Evolutionary conservation across 2,329 filamentous ascomycete species (phyloP).

Genomic region (Fusarium buharicum): DNA sequence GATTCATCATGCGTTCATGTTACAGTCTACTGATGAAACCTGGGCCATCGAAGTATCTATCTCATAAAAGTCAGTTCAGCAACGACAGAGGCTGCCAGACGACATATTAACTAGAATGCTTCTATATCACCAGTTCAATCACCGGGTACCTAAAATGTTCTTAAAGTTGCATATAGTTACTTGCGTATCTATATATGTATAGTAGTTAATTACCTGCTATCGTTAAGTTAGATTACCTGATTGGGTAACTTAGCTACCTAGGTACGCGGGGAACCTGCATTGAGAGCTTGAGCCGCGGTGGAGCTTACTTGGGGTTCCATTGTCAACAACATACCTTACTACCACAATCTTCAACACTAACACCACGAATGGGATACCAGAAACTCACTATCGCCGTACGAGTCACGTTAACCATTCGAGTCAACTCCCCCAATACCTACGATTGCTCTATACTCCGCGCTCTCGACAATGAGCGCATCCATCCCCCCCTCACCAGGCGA

Average conservation of each 20-base stretch:
- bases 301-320: slow-evolving; percentile 39
- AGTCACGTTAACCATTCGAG: not conserved
- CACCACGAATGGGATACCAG: not conserved
- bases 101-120: too few species aligned
- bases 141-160: too few species aligned
- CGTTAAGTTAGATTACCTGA: not conserved
- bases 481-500: slow-evolving; percentile 53
- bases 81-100: too few species aligned
- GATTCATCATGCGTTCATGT: too few species aligned
- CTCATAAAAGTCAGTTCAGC: too few species aligned
- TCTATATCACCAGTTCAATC: too few species aligned
- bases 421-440: not conserved
- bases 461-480: slow-evolving; percentile 45
- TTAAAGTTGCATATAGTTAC: too few species aligned
- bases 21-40: too few species aligned
- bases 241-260: slow-evolving; percentile 2
- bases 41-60: too few species aligned
- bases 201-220: too few species aligned
- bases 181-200: too few species aligned
- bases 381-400: not conserved
- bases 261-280: slow-evolving; percentile 30
- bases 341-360: slow-evolving; percentile 17
- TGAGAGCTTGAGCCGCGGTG: slow-evolving; percentile 34
- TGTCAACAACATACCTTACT: slow-evolving; percentile 40
- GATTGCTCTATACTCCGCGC: not conserved